phyloP scores from a whole-genome alignment of 2,329 filamentous ascomycete species.

The Clonostachys byssicola region DNA sequence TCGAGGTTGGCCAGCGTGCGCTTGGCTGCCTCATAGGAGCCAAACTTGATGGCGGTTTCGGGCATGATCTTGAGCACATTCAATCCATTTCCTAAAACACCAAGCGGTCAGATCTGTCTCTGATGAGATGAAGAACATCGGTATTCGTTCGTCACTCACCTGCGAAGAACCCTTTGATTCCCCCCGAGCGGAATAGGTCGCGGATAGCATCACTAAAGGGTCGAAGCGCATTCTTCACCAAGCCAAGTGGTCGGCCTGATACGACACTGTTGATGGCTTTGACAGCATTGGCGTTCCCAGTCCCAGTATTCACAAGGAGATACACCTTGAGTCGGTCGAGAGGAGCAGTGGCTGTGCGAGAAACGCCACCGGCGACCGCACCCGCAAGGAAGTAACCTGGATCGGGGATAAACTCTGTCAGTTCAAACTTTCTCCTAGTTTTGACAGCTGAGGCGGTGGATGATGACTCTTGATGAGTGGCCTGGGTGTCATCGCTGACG shows the following conservation, averaged over 20 bases:
- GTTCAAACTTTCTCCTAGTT: constrained; percentile 40
- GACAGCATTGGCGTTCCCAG: constrained; percentile 48
- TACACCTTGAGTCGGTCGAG: constrained; percentile 97
- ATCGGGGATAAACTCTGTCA: constrained; percentile 71
- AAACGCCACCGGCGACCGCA: constrained; percentile 90
- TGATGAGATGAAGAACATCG: not conserved
- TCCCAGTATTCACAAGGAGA: constrained; percentile 80
- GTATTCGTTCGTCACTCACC: constrained; percentile 43
- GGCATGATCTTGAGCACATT: constrained; percentile 99
- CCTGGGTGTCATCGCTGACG: constrained; percentile 9
- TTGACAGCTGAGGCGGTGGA: constrained; percentile 25
- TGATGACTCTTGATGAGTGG: constrained; percentile 16
- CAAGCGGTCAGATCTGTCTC: not conserved
- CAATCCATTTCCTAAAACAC: constrained; percentile 74
- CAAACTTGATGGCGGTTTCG: constrained; percentile 97
- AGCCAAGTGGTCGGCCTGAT: constrained; percentile 25
- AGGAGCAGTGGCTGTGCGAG: constrained; percentile 90
- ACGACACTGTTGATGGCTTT: constrained; percentile 63
- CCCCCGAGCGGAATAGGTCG: constrained; percentile 81
- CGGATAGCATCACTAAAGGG: constrained; percentile 71
- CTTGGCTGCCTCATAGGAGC: constrained; percentile 94
- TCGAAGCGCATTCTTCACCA: constrained; percentile 59
- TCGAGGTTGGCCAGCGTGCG: constrained; percentile 80
- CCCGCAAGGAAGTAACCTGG: constrained; percentile 98
- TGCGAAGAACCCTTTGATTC: constrained; percentile 85